Conservation (phyloP, 805 yeast genomes). For the Yarrowia bubula region DNA sequence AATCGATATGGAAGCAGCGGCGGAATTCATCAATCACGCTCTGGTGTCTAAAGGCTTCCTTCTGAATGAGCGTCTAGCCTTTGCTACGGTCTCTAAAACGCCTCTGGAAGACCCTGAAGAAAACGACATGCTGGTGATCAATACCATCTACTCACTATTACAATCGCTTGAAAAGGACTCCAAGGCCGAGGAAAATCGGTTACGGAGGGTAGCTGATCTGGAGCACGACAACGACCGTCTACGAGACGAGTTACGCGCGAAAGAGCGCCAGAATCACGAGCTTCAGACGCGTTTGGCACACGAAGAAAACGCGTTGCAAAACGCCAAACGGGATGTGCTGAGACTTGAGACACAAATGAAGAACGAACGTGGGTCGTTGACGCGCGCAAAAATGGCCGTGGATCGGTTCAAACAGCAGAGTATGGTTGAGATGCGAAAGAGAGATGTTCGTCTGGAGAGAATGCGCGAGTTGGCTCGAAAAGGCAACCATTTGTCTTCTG, state of each 20-base stretch:
- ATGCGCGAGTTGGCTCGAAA: constrained; percentile 31
- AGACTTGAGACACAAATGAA: neutral
- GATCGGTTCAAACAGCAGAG: constrained; percentile 29
- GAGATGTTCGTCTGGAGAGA: constrained; percentile 33
- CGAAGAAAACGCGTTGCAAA: constrained; percentile 4
- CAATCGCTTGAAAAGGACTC: constrained; percentile 31
- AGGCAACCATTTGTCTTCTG: constrained; percentile 28
- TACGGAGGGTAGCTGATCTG: constrained; percentile 27
- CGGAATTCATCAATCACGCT: constrained; percentile 31
- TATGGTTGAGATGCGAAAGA: constrained; percentile 33
- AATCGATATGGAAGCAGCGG: neutral
- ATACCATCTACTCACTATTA: constrained; percentile 34
- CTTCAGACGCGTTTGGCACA: neutral
- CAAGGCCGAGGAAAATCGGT: constrained; percentile 26
- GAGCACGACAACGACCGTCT: constrained; percentile 23
- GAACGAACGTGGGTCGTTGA: constrained; percentile 17
- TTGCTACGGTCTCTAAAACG: constrained; percentile 28
- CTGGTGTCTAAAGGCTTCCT: constrained; percentile 34
- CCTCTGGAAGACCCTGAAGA: neutral
- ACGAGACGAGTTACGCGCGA: neutral
- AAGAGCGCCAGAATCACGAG: neutral
- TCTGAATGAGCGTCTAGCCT: constrained; percentile 29
- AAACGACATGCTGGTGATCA: constrained; percentile 33
- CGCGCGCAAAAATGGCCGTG: constrained; percentile 22
- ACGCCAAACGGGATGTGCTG: neutral